These are phyloP conservation scores for Penicillium lividum DNA, from an alignment of 495 filamentous ascomycete species.

Conservation along the genomic window DNA sequence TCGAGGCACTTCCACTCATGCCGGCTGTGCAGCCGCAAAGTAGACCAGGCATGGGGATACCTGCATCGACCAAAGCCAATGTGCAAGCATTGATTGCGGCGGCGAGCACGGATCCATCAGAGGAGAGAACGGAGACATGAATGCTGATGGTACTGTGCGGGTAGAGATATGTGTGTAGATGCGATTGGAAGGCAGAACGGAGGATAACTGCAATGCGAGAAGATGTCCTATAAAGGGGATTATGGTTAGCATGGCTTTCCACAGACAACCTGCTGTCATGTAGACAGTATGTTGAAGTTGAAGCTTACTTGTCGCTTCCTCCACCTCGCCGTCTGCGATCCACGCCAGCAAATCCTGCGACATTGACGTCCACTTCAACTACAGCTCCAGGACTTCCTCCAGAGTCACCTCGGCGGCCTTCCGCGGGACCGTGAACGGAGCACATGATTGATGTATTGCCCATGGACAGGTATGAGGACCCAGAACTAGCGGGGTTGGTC, in stretches of 20 bases:
- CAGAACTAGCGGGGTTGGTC: constrained; percentile 87
- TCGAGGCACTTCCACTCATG: constrained; percentile 64
- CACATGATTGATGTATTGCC: constrained; percentile 97
- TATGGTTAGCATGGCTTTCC: constrained; percentile 16
- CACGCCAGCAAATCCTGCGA: constrained; percentile 85
- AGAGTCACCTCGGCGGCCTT: constrained; percentile 55
- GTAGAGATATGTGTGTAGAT: constrained; percentile 82
- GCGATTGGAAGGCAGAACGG: constrained; percentile 67
- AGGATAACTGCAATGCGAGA: constrained; percentile 79
- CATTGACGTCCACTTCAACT: constrained; percentile 77
- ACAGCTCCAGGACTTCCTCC: constrained; percentile 56
- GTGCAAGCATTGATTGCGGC: constrained; percentile 89
- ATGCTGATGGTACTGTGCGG: constrained; percentile 84
- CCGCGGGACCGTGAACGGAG: constrained; percentile 79
- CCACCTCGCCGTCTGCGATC: constrained; percentile 73
- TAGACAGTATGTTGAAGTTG: neutral
- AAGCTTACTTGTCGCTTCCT: constrained; percentile 72
- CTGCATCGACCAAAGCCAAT: constrained; percentile 89
- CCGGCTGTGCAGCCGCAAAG: constrained; percentile 86
- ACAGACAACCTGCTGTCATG: neutral
- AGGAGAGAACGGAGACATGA: constrained; percentile 80
- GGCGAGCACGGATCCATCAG: constrained; percentile 89
- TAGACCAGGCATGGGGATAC: constrained; percentile 91
- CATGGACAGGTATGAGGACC: constrained; percentile 88
- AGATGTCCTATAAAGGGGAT: constrained; percentile 57